Conservation (phyloP, 139 green algal genomes). For the Volvox africanus region DNA sequence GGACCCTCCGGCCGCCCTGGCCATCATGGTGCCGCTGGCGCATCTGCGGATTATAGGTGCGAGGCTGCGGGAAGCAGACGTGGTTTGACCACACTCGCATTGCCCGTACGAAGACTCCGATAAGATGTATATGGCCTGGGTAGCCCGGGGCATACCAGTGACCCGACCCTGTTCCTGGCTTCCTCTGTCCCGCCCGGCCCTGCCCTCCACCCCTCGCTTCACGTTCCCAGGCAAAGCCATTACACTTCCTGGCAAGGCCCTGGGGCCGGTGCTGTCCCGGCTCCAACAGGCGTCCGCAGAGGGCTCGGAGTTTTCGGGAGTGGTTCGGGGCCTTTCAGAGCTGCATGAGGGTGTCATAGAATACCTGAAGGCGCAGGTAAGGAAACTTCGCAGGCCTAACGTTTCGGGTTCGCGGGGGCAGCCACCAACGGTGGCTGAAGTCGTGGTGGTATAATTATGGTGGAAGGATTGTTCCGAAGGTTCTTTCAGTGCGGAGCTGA, state of each 20-base stretch:
- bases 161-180: too few species aligned
- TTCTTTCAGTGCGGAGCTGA: neutral
- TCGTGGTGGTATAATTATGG: neutral
- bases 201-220: neutral
- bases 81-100: neutral
- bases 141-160: too few species aligned
- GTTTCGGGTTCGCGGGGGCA: neutral
- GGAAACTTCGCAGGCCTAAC: neutral
- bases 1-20: constrained; percentile 72
- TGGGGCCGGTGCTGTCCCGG: constrained; percentile 60
- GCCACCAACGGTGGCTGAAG: neutral
- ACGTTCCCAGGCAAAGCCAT: constrained; percentile 51
- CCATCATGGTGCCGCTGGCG: constrained; percentile 80
- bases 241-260: constrained; percentile 72
- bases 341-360: constrained; percentile 66
- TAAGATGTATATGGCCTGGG: too few species aligned
- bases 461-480: neutral
- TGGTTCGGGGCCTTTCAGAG: constrained; percentile 30
- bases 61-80: neutral
- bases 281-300: constrained; percentile 45
- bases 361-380: constrained; percentile 41
- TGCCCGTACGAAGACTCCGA: neutral
- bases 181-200: neutral
- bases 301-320: constrained; percentile 7
- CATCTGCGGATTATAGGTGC: constrained; percentile 56